A percentile compares a stretch with the other conserved stretches of the same genome.
These are phyloP conservation scores for Moesziomyces parantarcticus DNA, from an alignment of 1,284 basidiomycete genomes.

Conservation along the genomic window DNA sequence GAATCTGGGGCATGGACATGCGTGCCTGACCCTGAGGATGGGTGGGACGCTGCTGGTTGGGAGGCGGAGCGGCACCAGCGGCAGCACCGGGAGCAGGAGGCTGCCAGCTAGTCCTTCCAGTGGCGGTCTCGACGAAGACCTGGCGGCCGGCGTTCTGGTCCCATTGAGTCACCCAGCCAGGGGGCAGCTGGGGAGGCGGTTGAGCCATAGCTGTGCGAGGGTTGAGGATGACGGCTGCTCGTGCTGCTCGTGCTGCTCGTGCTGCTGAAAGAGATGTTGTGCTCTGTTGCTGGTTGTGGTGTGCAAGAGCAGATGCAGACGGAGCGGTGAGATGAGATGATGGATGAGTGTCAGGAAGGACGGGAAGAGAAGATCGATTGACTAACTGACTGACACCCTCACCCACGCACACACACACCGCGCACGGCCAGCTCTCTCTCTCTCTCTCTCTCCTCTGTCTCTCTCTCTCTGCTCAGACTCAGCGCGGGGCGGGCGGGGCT, in stretches of 20 bases:
- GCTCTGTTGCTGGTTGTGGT: background rate
- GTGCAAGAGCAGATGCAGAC: no score
- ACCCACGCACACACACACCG: no score
- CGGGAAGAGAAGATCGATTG: background rate
- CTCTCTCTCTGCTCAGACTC: slow-evolving; percentile 3
- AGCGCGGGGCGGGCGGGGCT: background rate
- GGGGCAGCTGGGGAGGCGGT: slow-evolving; percentile 73
- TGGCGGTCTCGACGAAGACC: slow-evolving; percentile 76
- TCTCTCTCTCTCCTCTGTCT: slow-evolving; percentile 1
- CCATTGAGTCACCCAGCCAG: slow-evolving; percentile 91
- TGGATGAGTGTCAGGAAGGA: background rate
- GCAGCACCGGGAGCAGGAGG: slow-evolving; percentile 53
- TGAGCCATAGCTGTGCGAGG: slow-evolving; percentile 26
- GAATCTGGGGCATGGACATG: slow-evolving; percentile 66
- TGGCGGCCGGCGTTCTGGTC: slow-evolving; percentile 82
- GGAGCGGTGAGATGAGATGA: slow-evolving; percentile 2
- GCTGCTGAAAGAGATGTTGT: background rate
- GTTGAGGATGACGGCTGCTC: background rate
- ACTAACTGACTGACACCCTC: no score
- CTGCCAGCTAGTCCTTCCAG: slow-evolving; percentile 68
- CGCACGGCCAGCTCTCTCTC: background rate
- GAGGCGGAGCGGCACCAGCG: slow-evolving; percentile 23
- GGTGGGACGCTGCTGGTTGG: slow-evolving; percentile 56
- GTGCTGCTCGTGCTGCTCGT: background rate
- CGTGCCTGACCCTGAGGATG: slow-evolving; percentile 62